Base-by-base conservation (phyloP, 495 filamentous ascomycete species). In the Penicillium longicatenatum region DNA sequence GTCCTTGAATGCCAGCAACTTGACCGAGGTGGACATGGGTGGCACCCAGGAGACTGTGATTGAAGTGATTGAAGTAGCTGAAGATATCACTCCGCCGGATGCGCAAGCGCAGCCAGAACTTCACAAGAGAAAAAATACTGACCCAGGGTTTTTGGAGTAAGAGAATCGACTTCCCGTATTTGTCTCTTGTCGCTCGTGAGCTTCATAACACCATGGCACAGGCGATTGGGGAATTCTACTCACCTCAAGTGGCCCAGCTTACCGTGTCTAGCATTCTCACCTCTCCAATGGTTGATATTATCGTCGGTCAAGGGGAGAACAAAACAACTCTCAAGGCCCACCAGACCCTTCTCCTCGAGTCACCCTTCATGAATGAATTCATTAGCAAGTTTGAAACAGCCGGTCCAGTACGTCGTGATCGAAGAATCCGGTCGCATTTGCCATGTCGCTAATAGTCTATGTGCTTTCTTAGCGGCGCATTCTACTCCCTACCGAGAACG, bases 261-360 rank as follows among this genome's bases (percentile, higher is more conserved):
- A 69, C 35, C 0, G 53, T 30, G n/a, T 8, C 30, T 33, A 77
- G 75, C 19, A 74, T 68, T 68, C 80, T 97, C 20, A 86, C 82
- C 51, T 92, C 88, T 31, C 92, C 93, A 1, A 85, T 96, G 21
- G 83, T 98, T 35, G 86, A 87, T 20, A 74, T 97, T 17, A 61
- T 85, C n/a, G 79, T 96, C 24, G 93, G 93, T 26, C 65, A 68
- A 37, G 84, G 84, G 35, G 82, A 83, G 9, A 66, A 75, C 3
- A 76, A 84, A 61, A 84, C 85, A 9, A 71, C 83, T 16, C 80
- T 97, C 22, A 86, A 79, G 9, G 92, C 91, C 6, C 93, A 97
- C 67, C 89, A 96, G 69, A 85, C 73, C 14, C 79, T 97, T 47
- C 81, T 98, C 35, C 65, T 78, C 4, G 81, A 85, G 58, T 92